Evolutionary conservation across 2,329 filamentous ascomycete species (phyloP).

Genomic region (Dryadomyces sulphureus): DNA sequence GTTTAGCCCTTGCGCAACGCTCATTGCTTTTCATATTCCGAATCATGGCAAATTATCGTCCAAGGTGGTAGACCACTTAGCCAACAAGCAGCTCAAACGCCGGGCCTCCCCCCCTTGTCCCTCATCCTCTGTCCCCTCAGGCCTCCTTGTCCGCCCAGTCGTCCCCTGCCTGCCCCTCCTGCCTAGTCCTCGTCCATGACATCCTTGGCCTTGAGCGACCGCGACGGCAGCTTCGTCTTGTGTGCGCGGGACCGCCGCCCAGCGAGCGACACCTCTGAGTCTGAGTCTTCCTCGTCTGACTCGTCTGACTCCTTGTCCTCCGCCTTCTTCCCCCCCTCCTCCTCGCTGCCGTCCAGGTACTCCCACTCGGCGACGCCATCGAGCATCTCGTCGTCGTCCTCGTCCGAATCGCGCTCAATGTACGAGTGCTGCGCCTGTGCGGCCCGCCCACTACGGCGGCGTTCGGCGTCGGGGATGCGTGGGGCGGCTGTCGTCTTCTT

Average conservation of each 20-base stretch:
- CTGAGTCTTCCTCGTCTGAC: not conserved
- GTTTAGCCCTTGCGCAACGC: not conserved
- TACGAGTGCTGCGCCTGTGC: constrained; percentile 32
- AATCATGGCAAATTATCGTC: not conserved
- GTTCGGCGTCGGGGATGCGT: constrained; percentile 25
- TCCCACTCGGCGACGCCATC: constrained; percentile 45
- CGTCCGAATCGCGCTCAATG: constrained; percentile 39
- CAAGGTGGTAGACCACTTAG: not conserved
- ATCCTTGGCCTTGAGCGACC: constrained; percentile 1
- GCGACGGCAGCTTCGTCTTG: constrained; percentile 2
- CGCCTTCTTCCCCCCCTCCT: not conserved
- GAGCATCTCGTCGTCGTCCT: constrained; percentile 47
- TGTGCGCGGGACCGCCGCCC: not conserved
- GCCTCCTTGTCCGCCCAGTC: not conserved
- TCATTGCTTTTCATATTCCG: not conserved
- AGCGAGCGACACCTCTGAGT: not conserved
- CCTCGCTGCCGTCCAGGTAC: constrained; percentile 25
- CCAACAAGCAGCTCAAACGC: not conserved
- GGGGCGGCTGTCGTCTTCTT: constrained; percentile 15
- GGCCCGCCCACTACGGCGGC: constrained; percentile 39
- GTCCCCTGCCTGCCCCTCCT: not conserved
- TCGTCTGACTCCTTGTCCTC: not conserved
- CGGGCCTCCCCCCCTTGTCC: not conserved
- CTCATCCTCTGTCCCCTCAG: not conserved
- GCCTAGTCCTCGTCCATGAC: constrained; percentile 4